Evolutionary conservation across 1,284 basidiomycete genomes (phyloP).

Genomic region (Ceratobasidium sp.): DNA sequence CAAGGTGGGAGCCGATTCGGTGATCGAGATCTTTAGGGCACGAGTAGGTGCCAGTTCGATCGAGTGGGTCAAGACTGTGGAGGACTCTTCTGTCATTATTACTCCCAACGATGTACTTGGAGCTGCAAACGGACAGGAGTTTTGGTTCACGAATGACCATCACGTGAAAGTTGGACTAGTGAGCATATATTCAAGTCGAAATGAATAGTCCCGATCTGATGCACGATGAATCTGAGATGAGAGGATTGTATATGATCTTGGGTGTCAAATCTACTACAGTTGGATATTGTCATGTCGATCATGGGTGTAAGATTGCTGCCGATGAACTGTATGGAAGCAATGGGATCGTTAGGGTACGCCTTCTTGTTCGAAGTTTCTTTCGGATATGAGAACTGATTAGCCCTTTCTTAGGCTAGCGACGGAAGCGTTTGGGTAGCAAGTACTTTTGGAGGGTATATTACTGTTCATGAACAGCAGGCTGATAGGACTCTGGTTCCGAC

Average conservation of each 20-base stretch:
- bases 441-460: slow-evolving; percentile 62
- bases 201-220: slow-evolving; percentile 5
- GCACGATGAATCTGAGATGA: slow-evolving; percentile 54
- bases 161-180: slow-evolving; percentile 69
- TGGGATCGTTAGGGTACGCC: slow-evolving; percentile 66
- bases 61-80: slow-evolving; percentile 71
- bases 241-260: slow-evolving; percentile 51
- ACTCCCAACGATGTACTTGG: slow-evolving; percentile 82
- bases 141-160: slow-evolving; percentile 78
- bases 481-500: slow-evolving; percentile 69
- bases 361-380: not conserved
- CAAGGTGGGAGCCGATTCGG: slow-evolving; percentile 75
- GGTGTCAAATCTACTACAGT: slow-evolving; percentile 61
- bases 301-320: slow-evolving; percentile 72
- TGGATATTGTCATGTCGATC: slow-evolving; percentile 70
- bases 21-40: slow-evolving; percentile 79
- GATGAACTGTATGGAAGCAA: slow-evolving; percentile 65
- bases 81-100: slow-evolving; percentile 66
- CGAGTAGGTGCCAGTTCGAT: slow-evolving; percentile 63
- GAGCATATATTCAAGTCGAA: slow-evolving; percentile 52
- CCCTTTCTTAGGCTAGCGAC: slow-evolving; percentile 57
- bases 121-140: slow-evolving; percentile 69
- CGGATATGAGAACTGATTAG: not conserved
- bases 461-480: slow-evolving; percentile 68
- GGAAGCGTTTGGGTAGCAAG: slow-evolving; percentile 72